Evolutionary conservation across 345 rosid species (phyloP).

Genomic region (Mercurialis annua): DNA sequence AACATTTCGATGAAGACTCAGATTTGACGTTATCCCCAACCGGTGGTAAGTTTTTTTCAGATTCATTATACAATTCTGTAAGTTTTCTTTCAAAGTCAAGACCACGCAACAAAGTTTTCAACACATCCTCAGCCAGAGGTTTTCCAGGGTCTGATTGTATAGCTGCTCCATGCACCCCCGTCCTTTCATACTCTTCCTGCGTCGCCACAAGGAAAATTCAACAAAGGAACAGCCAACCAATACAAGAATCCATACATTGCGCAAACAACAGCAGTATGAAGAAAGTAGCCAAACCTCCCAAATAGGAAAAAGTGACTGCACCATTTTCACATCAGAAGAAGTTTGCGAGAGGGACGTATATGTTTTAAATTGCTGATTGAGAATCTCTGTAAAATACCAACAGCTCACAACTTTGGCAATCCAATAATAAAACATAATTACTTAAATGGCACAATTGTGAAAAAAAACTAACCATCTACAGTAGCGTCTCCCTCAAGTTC

Average conservation of each 20-base stretch:
- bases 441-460: neutral
- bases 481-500: slow-evolving; percentile 92
- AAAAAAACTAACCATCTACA: slow-evolving; percentile 53
- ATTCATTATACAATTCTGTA: slow-evolving; percentile 35
- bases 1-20: slow-evolving; percentile 27
- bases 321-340: slow-evolving; percentile 75
- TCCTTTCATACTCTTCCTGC: slow-evolving; percentile 88
- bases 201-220: slow-evolving; percentile 19
- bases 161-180: slow-evolving; percentile 50
- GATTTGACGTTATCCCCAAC: slow-evolving; percentile 26
- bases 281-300: slow-evolving; percentile 74
- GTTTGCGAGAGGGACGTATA: slow-evolving; percentile 75
- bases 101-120: slow-evolving; percentile 56
- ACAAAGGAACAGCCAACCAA: slow-evolving; percentile 17
- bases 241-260: neutral
- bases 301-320: slow-evolving; percentile 89
- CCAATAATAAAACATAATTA: slow-evolving; percentile 14
- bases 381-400: slow-evolving; percentile 56
- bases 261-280: slow-evolving; percentile 9
- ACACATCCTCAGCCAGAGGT: slow-evolving; percentile 60
- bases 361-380: slow-evolving; percentile 62
- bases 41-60: slow-evolving; percentile 24
- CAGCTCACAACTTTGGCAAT: slow-evolving; percentile 12
- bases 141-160: slow-evolving; percentile 64
- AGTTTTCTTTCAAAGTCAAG: slow-evolving; percentile 49